Percentiles rank a stretch among this genome's conserved stretches.
phyloP scores from a whole-genome alignment of 1,284 basidiomycete genomes.

The Pholiota adiposa region DNA sequence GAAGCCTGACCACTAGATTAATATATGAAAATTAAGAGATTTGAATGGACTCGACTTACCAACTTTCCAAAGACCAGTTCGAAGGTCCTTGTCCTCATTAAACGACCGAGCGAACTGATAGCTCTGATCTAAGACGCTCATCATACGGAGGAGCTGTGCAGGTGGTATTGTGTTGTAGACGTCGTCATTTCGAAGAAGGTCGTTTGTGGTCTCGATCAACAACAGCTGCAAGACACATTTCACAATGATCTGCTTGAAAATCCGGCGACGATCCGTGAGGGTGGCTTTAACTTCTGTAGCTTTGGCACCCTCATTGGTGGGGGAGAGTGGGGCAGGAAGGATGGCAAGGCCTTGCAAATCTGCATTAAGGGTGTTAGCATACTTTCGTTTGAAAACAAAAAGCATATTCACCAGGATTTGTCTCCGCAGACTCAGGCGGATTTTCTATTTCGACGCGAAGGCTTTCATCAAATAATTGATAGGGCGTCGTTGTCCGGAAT shows the following conservation, averaged over 20 bases:
- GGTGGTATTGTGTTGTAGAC: conserved; percentile 97
- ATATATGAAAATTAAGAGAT: neutral
- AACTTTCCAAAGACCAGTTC: conserved; percentile 99
- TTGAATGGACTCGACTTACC: conserved; percentile 58
- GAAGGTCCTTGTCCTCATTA: conserved; percentile 97
- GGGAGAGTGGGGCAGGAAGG: conserved; percentile 80
- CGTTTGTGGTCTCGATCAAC: conserved; percentile 97
- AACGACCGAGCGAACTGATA: conserved; percentile 98
- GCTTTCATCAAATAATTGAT: conserved; percentile 94
- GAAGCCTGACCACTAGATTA: conserved; percentile 68
- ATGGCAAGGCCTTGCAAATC: conserved; percentile 72
- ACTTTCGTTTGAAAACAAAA: neutral
- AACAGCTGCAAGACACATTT: conserved; percentile 98
- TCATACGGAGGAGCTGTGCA: conserved; percentile 89
- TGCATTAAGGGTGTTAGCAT: conserved; percentile 27
- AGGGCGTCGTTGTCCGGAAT: conserved; percentile 97
- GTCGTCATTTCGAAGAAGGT: conserved; percentile 89
- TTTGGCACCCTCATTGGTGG: conserved; percentile 58
- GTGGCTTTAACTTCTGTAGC: conserved; percentile 50
- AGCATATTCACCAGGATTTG: conserved; percentile 43
- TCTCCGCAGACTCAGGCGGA: conserved; percentile 58
- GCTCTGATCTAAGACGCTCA: conserved; percentile 94
- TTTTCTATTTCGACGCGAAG: conserved; percentile 82
- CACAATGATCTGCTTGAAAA: conserved; percentile 99
- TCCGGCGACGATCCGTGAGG: conserved; percentile 77